Conservation (phyloP, 805 yeast genomes). For the Peterozyma toletana region DNA sequence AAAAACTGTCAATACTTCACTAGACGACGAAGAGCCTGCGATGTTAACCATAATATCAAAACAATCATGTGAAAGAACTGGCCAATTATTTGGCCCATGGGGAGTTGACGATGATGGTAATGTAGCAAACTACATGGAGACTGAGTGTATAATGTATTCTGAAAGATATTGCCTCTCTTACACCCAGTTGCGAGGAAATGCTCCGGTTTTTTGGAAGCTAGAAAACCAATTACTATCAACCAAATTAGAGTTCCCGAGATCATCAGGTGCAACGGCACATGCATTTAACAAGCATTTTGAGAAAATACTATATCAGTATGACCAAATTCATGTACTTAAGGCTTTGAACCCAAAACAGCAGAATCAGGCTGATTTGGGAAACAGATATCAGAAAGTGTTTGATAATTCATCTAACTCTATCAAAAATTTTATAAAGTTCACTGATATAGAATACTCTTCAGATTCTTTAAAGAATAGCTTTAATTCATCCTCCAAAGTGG, state of each 20-base stretch:
- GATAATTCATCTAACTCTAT: slow-evolving; percentile 6
- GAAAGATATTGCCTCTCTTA: slow-evolving; percentile 34
- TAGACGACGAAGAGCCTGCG: slow-evolving; percentile 25
- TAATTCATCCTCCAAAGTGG: slow-evolving; percentile 14
- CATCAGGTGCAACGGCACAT: slow-evolving; percentile 46
- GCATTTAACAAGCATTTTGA: slow-evolving; percentile 47
- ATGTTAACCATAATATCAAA: slow-evolving; percentile 43
- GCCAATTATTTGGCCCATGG: slow-evolving; percentile 48
- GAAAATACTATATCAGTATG: slow-evolving; percentile 35
- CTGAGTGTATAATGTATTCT: slow-evolving; percentile 40
- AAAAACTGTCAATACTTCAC: slow-evolving; percentile 29
- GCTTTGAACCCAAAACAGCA: slow-evolving; percentile 32
- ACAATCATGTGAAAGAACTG: slow-evolving; percentile 35
- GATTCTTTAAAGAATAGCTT: slow-evolving; percentile 25
- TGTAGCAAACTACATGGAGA: slow-evolving; percentile 44
- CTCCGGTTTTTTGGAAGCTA: slow-evolving; percentile 48
- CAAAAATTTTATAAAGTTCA: slow-evolving; percentile 16
- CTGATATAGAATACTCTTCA: slow-evolving; percentile 28
- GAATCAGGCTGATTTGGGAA: slow-evolving; percentile 38
- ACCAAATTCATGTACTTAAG: slow-evolving; percentile 43
- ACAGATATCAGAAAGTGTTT: slow-evolving; percentile 24
- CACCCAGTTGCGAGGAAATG: slow-evolving; percentile 43
- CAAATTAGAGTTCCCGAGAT: slow-evolving; percentile 40
- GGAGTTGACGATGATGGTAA: slow-evolving; percentile 53
- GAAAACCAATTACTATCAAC: slow-evolving; percentile 36